phyloP scores from a whole-genome alignment of 1,284 basidiomycete species.

The Fomitopsis betulina region DNA sequence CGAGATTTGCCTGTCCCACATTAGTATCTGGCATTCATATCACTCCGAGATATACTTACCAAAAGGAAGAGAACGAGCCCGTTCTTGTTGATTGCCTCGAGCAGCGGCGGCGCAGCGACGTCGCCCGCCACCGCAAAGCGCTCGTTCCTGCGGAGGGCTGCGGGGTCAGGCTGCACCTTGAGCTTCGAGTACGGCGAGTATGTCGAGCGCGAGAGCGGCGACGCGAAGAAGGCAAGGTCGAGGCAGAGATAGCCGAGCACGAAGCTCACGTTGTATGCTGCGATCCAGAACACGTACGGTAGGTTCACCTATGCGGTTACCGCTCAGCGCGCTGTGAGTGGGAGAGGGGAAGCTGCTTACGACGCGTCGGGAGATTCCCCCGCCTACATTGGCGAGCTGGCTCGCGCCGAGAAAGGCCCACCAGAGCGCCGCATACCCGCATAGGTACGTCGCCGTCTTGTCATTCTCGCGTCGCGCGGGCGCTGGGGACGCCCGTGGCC shows the following conservation, averaged over 20 bases:
- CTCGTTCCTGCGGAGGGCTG: constrained; percentile 8
- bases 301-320: constrained; percentile 68
- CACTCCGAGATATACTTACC: constrained; percentile 41
- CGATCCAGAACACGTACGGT: constrained; percentile 87
- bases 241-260: constrained; percentile 78
- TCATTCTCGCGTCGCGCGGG: constrained; percentile 45
- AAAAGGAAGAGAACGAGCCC: constrained; percentile 78
- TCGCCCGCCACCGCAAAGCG: constrained; percentile 7
- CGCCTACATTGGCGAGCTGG: constrained; percentile 34
- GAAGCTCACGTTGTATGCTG: constrained; percentile 87
- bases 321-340: background rate
- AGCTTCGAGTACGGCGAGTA: constrained; percentile 36
- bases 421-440: constrained; percentile 74
- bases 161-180: constrained; percentile 28
- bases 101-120: constrained; percentile 47
- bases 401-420: constrained; percentile 59
- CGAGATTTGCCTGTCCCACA: constrained; percentile 71
- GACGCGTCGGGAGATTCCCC: constrained; percentile 72
- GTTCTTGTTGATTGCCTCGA: constrained; percentile 83
- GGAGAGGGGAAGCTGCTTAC: constrained; percentile 33
- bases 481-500: background rate
- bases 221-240: constrained; percentile 66
- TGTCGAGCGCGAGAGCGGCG: constrained; percentile 30
- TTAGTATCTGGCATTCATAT: background rate
- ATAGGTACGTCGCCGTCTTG: constrained; percentile 73